A percentile compares a stretch with the other conserved stretches of the same genome.
Conservation (phyloP, 177 flowering plant species). For the Vitis hybrid region DNA sequence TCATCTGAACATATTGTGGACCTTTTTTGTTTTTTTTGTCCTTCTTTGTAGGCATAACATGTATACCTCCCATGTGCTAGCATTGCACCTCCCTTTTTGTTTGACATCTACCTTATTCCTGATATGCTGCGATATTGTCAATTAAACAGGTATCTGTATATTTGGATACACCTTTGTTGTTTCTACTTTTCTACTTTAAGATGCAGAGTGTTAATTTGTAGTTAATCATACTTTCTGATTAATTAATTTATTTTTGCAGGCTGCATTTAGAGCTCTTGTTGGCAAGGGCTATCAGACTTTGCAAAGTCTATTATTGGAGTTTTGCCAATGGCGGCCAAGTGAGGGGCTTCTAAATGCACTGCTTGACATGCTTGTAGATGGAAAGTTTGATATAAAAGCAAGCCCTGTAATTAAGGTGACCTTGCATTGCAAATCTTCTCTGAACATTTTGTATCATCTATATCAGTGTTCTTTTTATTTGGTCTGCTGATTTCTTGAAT, state of each 20-base stretch:
- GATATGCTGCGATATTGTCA: neutral
- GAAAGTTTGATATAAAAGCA: conserved; percentile 64
- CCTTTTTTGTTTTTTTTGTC: too few species aligned
- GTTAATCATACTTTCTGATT: neutral
- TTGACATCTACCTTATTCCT: neutral
- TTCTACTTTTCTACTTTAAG: neutral
- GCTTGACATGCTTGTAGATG: conserved; percentile 98
- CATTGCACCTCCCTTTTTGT: neutral
- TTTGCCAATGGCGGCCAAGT: conserved; percentile 74
- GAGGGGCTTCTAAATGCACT: conserved; percentile 69
- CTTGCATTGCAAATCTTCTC: neutral
- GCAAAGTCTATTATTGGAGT: conserved; percentile 85
- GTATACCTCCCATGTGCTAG: too few species aligned
- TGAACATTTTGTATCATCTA: neutral
- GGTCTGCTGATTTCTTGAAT: neutral
- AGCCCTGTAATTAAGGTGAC: conserved; percentile 69
- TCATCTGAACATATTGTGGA: too few species aligned
- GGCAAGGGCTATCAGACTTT: conserved; percentile 87
- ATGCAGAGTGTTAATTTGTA: neutral
- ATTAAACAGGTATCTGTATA: neutral
- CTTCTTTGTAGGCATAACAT: too few species aligned
- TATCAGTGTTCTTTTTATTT: neutral
- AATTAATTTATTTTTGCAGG: conserved; percentile 39
- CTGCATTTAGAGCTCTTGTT: conserved; percentile 84
- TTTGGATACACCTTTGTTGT: neutral